Base-by-base conservation (phyloP, 2,329 filamentous ascomycete species). In the Trichoderma sp. region DNA sequence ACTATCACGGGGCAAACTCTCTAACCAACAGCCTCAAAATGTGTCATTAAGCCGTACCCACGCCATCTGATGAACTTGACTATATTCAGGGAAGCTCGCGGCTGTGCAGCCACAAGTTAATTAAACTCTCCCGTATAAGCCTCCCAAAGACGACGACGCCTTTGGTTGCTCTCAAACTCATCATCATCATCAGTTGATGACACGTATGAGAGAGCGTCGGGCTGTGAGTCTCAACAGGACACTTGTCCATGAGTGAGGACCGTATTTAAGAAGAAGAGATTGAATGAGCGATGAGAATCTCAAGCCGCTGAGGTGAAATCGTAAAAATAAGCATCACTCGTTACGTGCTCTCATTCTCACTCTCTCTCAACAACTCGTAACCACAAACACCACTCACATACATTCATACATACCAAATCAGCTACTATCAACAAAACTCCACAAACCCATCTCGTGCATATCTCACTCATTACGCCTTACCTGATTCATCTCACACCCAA, bases 131-230 rank as follows among this genome's bases (percentile, higher is more conserved):
- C 57, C 57, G 8, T 43, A 69, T 53, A 58, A 36, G 57, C 66
- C 36, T 39, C 26, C 24, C 7, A 36, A 3, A n/a, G n/a, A n/a
- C n/a, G n/a, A 39, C 30, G 43, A 36, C 24, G 24, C 14, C 12
- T 21, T 62, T 28, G 53, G n/a, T 8, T 60, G 7, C 56, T 61
- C 7, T 24, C 6, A 51, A 34, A 21, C 32, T 60, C 39, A 43
- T n/a, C 39, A 43, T n/a, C 39, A 43, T 43, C n/a, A 51, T 12
- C 34, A 51, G n/a, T 62, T 28, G 47, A 61, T 36, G 66, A 36
- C 66, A 69, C 66, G 66, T 69, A 68, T 69, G 66, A 62, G 66
- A n/a, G 28, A 67, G 24, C 2, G 18, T 26, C 32, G 18, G 34
- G 26, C 32, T 34, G 64, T 24, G 57, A 58, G 9, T 57, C 26